Conservation (phyloP, 768 basidiomycete species). For the Mycena polygramma region DNA sequence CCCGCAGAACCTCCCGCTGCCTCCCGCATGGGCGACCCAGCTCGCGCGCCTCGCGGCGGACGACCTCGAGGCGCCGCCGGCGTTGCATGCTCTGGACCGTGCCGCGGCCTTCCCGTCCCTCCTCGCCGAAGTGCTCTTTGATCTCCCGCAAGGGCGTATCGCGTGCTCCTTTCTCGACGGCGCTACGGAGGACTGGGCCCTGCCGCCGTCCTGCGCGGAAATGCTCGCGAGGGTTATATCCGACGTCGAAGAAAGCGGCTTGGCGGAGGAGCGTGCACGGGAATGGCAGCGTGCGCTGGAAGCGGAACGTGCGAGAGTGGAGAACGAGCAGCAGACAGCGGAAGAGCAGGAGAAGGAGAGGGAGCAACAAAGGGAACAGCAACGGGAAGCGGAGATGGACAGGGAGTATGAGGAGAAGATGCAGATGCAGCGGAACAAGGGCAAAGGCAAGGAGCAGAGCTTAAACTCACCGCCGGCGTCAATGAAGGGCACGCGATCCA, state of each 20-base stretch:
- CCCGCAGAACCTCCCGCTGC: conserved; percentile 56
- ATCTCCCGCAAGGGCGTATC: conserved; percentile 62
- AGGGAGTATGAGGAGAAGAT: conserved; percentile 41
- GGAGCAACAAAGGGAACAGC: conserved; percentile 54
- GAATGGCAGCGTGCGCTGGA: conserved; percentile 38
- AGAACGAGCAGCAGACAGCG: conserved; percentile 43
- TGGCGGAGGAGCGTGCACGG: conserved; percentile 52
- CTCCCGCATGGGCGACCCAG: conserved; percentile 67
- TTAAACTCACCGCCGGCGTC: conserved; percentile 36
- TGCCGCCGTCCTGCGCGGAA: conserved; percentile 53
- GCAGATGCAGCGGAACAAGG: conserved; percentile 51
- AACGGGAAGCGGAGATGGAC: conserved; percentile 39
- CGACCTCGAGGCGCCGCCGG: conserved; percentile 58
- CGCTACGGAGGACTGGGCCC: conserved; percentile 60
- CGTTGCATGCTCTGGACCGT: conserved; percentile 60
- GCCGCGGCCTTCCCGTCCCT: conserved; percentile 69
- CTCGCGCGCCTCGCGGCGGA: conserved; percentile 64
- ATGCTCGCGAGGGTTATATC: conserved; percentile 64
- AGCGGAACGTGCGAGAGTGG: conserved; percentile 38
- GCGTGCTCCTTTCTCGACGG: conserved; percentile 73
- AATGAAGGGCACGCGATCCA: conserved; percentile 24
- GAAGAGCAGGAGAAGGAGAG: conserved; percentile 40
- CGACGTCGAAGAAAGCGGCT: conserved; percentile 64
- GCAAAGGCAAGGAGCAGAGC: conserved; percentile 69
- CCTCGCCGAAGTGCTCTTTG: conserved; percentile 72